Evolutionary conservation across 2,329 filamentous ascomycete genomes (phyloP).

Genomic region (Beauveria scarabaeidicola): DNA sequence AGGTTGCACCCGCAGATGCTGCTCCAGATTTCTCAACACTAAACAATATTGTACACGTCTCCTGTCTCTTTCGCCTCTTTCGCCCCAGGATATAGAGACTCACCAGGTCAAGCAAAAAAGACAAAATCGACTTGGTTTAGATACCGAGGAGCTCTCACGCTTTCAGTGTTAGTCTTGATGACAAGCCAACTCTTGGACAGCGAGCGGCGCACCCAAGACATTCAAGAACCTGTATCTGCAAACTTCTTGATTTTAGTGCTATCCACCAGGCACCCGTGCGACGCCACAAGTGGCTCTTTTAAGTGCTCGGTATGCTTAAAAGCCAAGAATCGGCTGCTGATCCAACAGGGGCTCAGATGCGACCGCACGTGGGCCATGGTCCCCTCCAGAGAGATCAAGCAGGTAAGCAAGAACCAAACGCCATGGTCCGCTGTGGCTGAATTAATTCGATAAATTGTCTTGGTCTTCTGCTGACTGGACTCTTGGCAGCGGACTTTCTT

Average conservation of each 20-base stretch:
- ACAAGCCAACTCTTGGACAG: background rate
- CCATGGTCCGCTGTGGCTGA: constrained; percentile 2
- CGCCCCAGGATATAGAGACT: background rate
- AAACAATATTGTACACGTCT: background rate
- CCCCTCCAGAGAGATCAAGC: background rate
- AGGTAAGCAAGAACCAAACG: background rate
- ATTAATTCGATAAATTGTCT: background rate
- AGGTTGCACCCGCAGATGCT: background rate
- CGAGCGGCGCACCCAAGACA: background rate
- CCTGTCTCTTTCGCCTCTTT: background rate
- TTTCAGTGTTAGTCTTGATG: background rate
- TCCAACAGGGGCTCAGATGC: background rate
- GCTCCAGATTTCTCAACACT: background rate
- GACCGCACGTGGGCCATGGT: constrained; percentile 3
- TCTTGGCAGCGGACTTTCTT: background rate
- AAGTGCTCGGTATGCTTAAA: constrained; percentile 2
- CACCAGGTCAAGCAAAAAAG: background rate
- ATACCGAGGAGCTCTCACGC: background rate
- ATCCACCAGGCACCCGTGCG: background rate
- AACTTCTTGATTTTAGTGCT: background rate
- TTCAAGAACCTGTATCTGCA: background rate
- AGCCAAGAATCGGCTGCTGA: background rate
- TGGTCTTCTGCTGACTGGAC: background rate
- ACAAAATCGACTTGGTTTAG: too few relatives aligned
- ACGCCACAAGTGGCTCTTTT: constrained; percentile 1